Base-by-base conservation (phyloP, 208 protist species). In the Leishmania tropica region DNA sequence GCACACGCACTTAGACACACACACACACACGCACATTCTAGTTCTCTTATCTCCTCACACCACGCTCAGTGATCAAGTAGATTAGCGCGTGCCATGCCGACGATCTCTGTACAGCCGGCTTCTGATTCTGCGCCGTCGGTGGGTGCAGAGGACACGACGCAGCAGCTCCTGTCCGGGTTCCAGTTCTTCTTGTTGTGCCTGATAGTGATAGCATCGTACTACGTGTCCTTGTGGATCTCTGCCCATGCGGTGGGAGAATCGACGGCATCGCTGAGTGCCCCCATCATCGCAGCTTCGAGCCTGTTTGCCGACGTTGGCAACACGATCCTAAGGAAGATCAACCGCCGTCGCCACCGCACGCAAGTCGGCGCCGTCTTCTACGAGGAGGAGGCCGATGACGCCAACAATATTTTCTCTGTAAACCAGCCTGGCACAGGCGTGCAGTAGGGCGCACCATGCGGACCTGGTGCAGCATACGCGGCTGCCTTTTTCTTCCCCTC, bases 121-220 rank as follows among this genome's bases (percentile, higher is more conserved):
- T 42, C 40, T 54, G 75, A 24, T 47, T 37, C 0, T 15, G 56
- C 31, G 13, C 17, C 76, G n/a, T 35, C 35, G 8, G 35, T 31
- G 48, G 35, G 6, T 3, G 37, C 1, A 53, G 58, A 48, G 10
- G 51, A 64, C 40, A 31, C 79, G 71, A 58, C 68, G 48, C 68
- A 90, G 72, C 64, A 77, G 53, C 89, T 96, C 54, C 79, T 96
- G 51, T 89, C 68, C 53, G 88, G 85, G 19, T 83, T 75, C 21
- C 84, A 91, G 77, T 93, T 92, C 85, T 78, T 89, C 19, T 47
- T 94, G 17, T 78, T 96, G 64, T 81, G 85, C 48, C 42, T 96
- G 11, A 72, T 92, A 13, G 87, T 81, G 37, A 58, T 71, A 3
- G 67, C 54, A 47, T 93, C 85, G 75, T 94, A 96, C 75, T 96